phyloP scores from a whole-genome alignment of 2,329 filamentous ascomycete species.

The Clarireedia monteithiana region DNA sequence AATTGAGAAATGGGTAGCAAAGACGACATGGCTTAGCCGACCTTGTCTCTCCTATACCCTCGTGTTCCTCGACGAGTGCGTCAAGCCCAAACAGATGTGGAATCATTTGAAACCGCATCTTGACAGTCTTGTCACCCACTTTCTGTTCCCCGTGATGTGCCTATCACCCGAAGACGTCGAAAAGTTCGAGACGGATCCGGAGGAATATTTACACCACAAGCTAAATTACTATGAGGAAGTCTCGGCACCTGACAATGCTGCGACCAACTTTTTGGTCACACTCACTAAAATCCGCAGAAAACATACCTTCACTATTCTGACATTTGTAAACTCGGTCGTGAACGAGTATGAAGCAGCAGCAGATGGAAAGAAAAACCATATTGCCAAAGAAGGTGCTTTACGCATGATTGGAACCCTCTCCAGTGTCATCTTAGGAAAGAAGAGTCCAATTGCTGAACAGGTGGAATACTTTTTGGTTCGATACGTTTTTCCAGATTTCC shows the following conservation, averaged over 20 bases:
- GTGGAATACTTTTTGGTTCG: conserved; percentile 98
- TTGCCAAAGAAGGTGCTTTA: conserved; percentile 92
- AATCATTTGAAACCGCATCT: conserved; percentile 86
- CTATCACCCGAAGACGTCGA: conserved; percentile 87
- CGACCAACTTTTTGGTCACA: conserved; percentile 92
- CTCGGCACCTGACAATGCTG: conserved; percentile 87
- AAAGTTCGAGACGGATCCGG: conserved; percentile 87
- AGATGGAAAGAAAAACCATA: conserved; percentile 83
- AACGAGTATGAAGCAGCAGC: conserved; percentile 82
- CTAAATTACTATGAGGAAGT: conserved; percentile 98
- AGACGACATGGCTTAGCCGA: conserved; percentile 90
- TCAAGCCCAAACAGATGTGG: conserved; percentile 97
- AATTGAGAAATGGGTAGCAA: conserved; percentile 96
- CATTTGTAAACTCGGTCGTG: conserved; percentile 91
- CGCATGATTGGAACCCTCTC: conserved; percentile 96
- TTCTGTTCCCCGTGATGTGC: conserved; percentile 92
- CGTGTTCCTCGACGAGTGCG: conserved; percentile 92
- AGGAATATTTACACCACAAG: conserved; percentile 94
- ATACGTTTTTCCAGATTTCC: conserved; percentile 97
- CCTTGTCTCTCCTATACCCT: conserved; percentile 89
- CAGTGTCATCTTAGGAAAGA: conserved; percentile 91
- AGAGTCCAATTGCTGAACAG: conserved; percentile 94
- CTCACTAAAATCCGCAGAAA: conserved; percentile 91
- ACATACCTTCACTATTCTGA: conserved; percentile 89
- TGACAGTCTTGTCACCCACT: conserved; percentile 85